Evolutionary conservation across 108 stramenopile species (phyloP).

Genomic region (Aurantiochytrium sp.): DNA sequence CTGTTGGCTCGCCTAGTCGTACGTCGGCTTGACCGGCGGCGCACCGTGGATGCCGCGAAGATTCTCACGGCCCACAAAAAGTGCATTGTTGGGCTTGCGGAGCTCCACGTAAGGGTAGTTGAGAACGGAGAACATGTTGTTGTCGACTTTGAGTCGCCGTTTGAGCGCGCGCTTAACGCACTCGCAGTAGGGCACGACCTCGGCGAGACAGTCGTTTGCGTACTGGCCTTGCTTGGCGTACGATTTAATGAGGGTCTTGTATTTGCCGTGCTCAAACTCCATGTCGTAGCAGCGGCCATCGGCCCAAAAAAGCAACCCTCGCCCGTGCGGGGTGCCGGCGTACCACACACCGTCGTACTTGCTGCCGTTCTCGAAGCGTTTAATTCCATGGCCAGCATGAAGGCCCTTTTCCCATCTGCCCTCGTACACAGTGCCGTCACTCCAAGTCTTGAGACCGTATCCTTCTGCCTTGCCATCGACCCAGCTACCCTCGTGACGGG

Average conservation of each 20-base stretch:
- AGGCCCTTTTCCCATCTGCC: slow-evolving; percentile 52
- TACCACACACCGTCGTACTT: slow-evolving; percentile 58
- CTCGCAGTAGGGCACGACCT: background rate
- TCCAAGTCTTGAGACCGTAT: slow-evolving; percentile 50
- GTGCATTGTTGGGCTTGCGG: background rate
- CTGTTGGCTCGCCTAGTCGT: background rate
- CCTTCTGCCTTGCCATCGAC: slow-evolving; percentile 57
- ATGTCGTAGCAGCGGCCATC: slow-evolving; percentile 29
- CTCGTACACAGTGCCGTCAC: slow-evolving; percentile 54
- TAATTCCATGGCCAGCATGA: slow-evolving; percentile 49
- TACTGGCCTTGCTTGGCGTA: background rate
- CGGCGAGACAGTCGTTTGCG: slow-evolving; percentile 20
- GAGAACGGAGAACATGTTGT: background rate
- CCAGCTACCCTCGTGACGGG: slow-evolving; percentile 5
- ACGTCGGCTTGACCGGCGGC: background rate
- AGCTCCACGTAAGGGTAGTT: background rate
- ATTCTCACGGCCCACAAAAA: background rate
- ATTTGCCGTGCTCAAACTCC: slow-evolving; percentile 3
- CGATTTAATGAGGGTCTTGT: background rate
- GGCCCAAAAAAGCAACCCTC: slow-evolving; percentile 32
- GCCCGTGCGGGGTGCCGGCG: slow-evolving; percentile 52
- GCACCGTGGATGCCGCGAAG: slow-evolving; percentile 2
- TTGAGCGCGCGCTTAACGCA: slow-evolving; percentile 20
- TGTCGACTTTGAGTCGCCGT: background rate
- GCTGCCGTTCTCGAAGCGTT: slow-evolving; percentile 52